Percentiles rank a stretch among this genome's conserved stretches.
Conservation (phyloP, 305 asterid genomes). For the Galium porrigens region DNA sequence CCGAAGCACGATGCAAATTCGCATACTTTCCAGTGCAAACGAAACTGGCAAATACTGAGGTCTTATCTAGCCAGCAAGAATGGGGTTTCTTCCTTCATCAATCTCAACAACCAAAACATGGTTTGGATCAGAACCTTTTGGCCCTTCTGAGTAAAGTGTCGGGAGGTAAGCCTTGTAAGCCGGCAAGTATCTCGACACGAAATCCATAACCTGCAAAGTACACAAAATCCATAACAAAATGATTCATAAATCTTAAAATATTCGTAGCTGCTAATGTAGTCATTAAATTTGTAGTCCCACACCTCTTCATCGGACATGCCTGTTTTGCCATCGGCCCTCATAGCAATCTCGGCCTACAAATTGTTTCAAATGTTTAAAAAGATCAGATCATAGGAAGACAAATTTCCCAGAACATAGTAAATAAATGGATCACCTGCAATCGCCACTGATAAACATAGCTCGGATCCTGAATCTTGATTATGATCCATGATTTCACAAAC, state of each 20-base stretch:
- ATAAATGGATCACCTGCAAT: slow-evolving; percentile 46
- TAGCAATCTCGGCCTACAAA: slow-evolving; percentile 81
- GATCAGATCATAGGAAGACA: slow-evolving; percentile 1
- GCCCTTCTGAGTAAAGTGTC: slow-evolving; percentile 82
- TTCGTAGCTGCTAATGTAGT: not conserved
- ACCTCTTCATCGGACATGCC: slow-evolving; percentile 95
- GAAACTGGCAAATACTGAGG: not conserved
- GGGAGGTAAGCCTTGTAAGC: slow-evolving; percentile 94
- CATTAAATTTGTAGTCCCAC: not conserved
- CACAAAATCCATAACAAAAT: not conserved
- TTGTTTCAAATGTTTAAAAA: slow-evolving; percentile 13
- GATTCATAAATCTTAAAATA: not conserved
- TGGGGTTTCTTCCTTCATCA: slow-evolving; percentile 88
- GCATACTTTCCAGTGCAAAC: not conserved
- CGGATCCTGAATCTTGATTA: slow-evolving; percentile 82
- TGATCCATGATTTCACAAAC: slow-evolving; percentile 75
- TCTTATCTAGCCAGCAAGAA: slow-evolving; percentile 44
- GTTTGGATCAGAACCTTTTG: slow-evolving; percentile 61
- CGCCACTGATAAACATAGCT: slow-evolving; percentile 78
- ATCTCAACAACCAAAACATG: slow-evolving; percentile 59
- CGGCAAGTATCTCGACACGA: slow-evolving; percentile 82
- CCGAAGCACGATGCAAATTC: not conserved
- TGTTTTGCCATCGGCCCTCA: slow-evolving; percentile 67
- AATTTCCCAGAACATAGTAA: not conserved
- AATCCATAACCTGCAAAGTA: slow-evolving; percentile 55